These are phyloP conservation scores for Adansonia madagascariensis DNA, from an alignment of 441 rosid species.

Conservation along the genomic window DNA sequence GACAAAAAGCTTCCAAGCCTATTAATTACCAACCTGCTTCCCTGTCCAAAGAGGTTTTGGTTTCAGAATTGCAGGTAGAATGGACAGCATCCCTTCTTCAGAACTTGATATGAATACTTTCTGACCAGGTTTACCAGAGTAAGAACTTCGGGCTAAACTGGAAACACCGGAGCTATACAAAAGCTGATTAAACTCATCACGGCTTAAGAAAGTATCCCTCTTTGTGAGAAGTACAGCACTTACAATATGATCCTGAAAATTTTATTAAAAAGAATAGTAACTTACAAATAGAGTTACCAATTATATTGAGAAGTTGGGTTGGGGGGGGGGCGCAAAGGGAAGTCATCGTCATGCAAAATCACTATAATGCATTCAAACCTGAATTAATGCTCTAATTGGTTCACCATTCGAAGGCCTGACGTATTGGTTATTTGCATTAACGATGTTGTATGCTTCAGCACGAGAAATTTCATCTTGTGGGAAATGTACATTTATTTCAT, in stretches of 20 bases:
- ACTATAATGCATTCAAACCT: conserved; percentile 53
- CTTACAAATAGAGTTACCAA: conserved; percentile 9
- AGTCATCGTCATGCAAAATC: conserved; percentile 9
- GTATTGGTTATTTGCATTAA: conserved; percentile 97
- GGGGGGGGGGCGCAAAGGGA: conserved; percentile 6
- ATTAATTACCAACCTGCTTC: conserved; percentile 71
- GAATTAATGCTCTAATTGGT: conserved; percentile 91
- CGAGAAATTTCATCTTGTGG: conserved; percentile 99
- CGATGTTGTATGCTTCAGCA: conserved; percentile 98
- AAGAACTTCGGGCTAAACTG: conserved; percentile 47
- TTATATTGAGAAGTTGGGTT: conserved; percentile 23
- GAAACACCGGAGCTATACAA: conserved; percentile 85
- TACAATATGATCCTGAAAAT: conserved; percentile 86
- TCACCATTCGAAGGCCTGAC: conserved; percentile 94
- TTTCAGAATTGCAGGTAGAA: conserved; percentile 78
- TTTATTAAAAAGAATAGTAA: conserved; percentile 20
- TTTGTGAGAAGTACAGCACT: conserved; percentile 91
- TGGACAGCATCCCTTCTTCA: conserved; percentile 54
- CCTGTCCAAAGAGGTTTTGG: conserved; percentile 98
- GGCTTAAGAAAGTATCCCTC: conserved; percentile 84
- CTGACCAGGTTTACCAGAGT: conserved; percentile 61
- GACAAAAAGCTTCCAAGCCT: conserved; percentile 18
- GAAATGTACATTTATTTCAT: conserved; percentile 99
- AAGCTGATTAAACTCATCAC: conserved; percentile 76
- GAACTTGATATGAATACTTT: conserved; percentile 59